Conservation (phyloP, 306 rosid species). For the Lathyrus tuberosus region DNA sequence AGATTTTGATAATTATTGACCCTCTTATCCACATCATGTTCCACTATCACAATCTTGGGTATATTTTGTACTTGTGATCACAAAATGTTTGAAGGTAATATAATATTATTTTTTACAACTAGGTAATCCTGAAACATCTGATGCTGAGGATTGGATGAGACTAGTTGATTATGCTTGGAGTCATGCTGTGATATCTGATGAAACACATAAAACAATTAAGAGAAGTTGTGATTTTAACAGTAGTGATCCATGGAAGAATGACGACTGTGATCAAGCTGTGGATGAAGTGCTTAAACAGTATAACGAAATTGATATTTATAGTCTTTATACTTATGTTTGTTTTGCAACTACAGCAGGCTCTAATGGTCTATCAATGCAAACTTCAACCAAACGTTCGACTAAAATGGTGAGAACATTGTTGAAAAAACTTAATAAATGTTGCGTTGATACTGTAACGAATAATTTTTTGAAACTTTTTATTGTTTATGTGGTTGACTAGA, state of each 20-base stretch:
- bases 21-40: conserved; percentile 38
- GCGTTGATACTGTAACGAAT: too few species aligned
- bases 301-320: conserved; percentile 79
- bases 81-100: conserved; percentile 16
- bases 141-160: conserved; percentile 89
- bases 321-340: conserved; percentile 85
- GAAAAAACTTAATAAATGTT: too few species aligned
- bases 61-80: conserved; percentile 24
- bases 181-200: conserved; percentile 92
- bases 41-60: conserved; percentile 34
- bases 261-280: conserved; percentile 59
- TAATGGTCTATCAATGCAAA: conserved; percentile 42
- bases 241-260: conserved; percentile 74
- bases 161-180: conserved; percentile 98
- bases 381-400: conserved; percentile 53
- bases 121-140: conserved; percentile 91
- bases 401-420: conserved; percentile 50
- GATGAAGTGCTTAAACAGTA: conserved; percentile 74
- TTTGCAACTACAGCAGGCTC: conserved; percentile 59
- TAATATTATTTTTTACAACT: conserved; percentile 45
- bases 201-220: conserved; percentile 62
- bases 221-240: conserved; percentile 75
- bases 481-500: conserved; percentile 49
- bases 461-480: not conserved
- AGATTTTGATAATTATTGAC: conserved; percentile 24